Conservation (phyloP, 2,329 filamentous ascomycete genomes). For the Diaporthe citriasiana region DNA sequence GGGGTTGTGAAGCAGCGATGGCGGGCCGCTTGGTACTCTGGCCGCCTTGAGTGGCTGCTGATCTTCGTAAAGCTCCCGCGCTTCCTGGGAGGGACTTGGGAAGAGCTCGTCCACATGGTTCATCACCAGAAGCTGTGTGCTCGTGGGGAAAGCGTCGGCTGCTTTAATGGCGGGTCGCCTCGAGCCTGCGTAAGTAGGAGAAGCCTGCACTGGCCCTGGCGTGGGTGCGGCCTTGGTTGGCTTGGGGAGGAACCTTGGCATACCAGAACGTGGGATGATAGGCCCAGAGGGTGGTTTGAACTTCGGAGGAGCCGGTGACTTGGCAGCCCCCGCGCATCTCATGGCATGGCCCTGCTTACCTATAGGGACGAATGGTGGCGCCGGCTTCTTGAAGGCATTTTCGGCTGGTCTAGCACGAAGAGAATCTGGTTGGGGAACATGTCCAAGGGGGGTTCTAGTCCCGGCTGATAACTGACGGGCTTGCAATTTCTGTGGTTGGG, state of each 20-base stretch:
- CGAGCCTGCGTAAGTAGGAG: conserved; percentile 38
- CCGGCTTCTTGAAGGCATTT: conserved; percentile 30
- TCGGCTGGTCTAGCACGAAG: background rate
- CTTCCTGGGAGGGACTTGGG: conserved; percentile 69
- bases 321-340: background rate
- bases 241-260: conserved; percentile 36
- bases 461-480: background rate
- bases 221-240: conserved; percentile 30
- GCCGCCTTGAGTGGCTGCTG: background rate
- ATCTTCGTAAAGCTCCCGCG: conserved; percentile 64
- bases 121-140: conserved; percentile 68
- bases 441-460: background rate
- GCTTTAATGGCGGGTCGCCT: background rate
- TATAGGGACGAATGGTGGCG: conserved; percentile 9
- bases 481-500: background rate
- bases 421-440: background rate
- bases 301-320: conserved; percentile 25
- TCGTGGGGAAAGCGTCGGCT: conserved; percentile 51
- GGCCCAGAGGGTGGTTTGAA: conserved; percentile 25
- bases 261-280: background rate
- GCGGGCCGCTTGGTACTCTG: background rate
- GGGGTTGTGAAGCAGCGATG: background rate
- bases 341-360: background rate
- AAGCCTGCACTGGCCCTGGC: conserved; percentile 31
- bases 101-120: conserved; percentile 67